phyloP scores from a whole-genome alignment of 345 rosid species.

The Litchi chinensis region DNA sequence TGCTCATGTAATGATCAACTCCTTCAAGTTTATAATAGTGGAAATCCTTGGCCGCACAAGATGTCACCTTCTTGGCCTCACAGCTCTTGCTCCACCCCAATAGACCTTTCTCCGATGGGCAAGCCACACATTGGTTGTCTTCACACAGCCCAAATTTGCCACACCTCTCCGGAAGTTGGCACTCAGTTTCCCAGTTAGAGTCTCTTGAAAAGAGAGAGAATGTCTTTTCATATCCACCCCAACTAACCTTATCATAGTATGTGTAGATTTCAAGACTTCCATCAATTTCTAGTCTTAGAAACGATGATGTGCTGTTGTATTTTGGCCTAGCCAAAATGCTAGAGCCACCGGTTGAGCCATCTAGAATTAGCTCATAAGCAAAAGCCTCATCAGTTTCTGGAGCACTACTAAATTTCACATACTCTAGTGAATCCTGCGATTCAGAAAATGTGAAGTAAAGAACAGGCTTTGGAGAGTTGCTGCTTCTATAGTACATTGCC shows the following conservation, averaged over 20 bases:
- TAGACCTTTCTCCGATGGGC: constrained; percentile 32
- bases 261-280: constrained; percentile 55
- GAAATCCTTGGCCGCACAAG: constrained; percentile 26
- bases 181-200: constrained; percentile 27
- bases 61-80: constrained; percentile 18
- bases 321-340: constrained; percentile 33
- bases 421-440: constrained; percentile 16
- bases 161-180: constrained; percentile 39
- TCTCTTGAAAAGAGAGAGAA: constrained; percentile 37
- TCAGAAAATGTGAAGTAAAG: constrained; percentile 28
- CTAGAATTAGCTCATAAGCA: constrained; percentile 32
- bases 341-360: constrained; percentile 10
- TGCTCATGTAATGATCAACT: constrained; percentile 52
- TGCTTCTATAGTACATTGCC: constrained; percentile 36
- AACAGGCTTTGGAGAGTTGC: constrained; percentile 34
- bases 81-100: constrained; percentile 54
- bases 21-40: constrained; percentile 50
- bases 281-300: constrained; percentile 46
- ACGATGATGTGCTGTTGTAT: constrained; percentile 45
- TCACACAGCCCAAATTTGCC: constrained; percentile 39
- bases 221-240: constrained; percentile 44
- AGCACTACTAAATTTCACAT: constrained; percentile 12
- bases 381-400: constrained; percentile 27
- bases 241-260: constrained; percentile 36
- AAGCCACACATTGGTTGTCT: constrained; percentile 32